Evolutionary conservation across 805 yeast species (phyloP), one percentile per base, ranked within the genome.

Genomic region (Saturnispora serradocipensis): DNA sequence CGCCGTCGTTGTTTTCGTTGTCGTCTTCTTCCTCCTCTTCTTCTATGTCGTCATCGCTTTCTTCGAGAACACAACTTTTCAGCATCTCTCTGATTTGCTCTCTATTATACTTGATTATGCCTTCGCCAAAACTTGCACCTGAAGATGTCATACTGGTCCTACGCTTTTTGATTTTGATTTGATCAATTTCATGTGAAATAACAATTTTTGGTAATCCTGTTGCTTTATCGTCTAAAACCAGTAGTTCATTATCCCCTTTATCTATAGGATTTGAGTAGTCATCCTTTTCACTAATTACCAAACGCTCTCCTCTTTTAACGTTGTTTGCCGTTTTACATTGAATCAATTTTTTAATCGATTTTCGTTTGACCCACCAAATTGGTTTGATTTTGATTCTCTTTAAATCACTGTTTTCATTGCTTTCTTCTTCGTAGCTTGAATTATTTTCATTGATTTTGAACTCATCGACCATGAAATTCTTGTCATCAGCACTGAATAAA

Each of bases 101-200:
- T 32, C 70, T 54, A 49, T 60, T 65, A 51, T 62, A 66, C 53
- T 65, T 66, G 42, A 66, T 64, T 24, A 66, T 66, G 5, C 70
- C 70, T 50, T 66, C 70, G 18, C 70, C 70, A 52, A 66, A 66
- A 13, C 69, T 66, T 16, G 62, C 61, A 27, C 70, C 70, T 1
- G 68, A 63, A 2, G 70, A 66, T n/a, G 70, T 66, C 42, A 66
- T 64, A 4, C 68, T 64, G 0, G 69, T 62, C 5, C 47, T 47
- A 16, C 58, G 34, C 34, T 30, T 51, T 5, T 43, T 35, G 4
- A 10, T 40, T 10, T 46, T 34, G 5, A 18, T 11, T 11, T 20
- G 9, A 13, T 22, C 25, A 6, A 10, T 38, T 16, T 48, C 28
- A 43, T 51, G 30, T 4, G 58, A 56, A 9, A 56, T 39, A 18